Evolutionary conservation across 352 stramenopile genomes (phyloP).

Genomic region (Phytophthora sansomeana): DNA sequence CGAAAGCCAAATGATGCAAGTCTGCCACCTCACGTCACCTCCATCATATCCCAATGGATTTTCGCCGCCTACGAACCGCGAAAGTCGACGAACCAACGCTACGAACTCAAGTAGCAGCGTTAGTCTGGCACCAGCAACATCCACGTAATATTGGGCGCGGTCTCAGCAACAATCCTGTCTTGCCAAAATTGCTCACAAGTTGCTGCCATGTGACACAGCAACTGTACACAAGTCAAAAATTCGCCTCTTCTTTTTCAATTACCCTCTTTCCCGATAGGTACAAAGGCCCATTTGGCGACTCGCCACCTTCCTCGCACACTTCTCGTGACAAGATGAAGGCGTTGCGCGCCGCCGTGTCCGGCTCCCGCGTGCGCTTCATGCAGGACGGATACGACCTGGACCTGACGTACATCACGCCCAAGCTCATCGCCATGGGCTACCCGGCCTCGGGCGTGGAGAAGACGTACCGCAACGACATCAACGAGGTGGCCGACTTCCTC

Average conservation of each 20-base stretch:
- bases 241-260: constrained; percentile 11
- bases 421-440: constrained; percentile 86
- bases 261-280: constrained; percentile 13
- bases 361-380: constrained; percentile 85
- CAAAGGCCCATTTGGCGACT: constrained; percentile 18
- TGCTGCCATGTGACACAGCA: too few relatives aligned
- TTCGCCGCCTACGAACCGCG: background rate
- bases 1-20: too few relatives aligned
- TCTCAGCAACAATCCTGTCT: too few relatives aligned
- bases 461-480: constrained; percentile 88
- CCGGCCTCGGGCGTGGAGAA: constrained; percentile 85
- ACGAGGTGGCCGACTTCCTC: constrained; percentile 73
- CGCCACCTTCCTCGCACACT: background rate
- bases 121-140: too few relatives aligned
- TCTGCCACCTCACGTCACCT: too few relatives aligned
- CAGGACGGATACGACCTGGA: constrained; percentile 87
- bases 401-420: constrained; percentile 86
- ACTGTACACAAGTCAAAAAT: too few relatives aligned
- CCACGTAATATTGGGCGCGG: background rate
- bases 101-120: too few relatives aligned
- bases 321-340: constrained; percentile 71
- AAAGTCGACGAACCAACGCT: too few relatives aligned
- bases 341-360: constrained; percentile 77
- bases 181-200: too few relatives aligned
- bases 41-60: background rate